Conservation (phyloP, 2,329 filamentous ascomycete genomes). For the Diplodia mutila region DNA sequence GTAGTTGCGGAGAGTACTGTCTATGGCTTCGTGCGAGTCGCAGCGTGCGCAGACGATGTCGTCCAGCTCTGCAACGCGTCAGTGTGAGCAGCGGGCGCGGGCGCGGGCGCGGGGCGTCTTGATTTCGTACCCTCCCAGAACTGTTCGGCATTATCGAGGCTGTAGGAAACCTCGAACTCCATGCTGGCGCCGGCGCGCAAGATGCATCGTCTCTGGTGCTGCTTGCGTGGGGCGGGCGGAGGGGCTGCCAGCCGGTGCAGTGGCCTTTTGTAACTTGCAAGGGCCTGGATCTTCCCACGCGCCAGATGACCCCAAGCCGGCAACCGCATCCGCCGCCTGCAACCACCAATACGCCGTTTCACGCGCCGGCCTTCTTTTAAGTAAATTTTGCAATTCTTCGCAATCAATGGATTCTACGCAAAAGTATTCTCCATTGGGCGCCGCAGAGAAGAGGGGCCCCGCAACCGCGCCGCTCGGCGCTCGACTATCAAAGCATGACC, state of each 20-base stretch:
- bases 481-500: constrained; percentile 18
- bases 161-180: constrained; percentile 70
- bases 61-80: constrained; percentile 61
- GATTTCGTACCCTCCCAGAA: constrained; percentile 79
- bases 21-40: constrained; percentile 69
- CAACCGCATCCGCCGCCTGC: constrained; percentile 11
- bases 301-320: constrained; percentile 15
- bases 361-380: not conserved
- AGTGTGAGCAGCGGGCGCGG: not conserved
- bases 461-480: not conserved
- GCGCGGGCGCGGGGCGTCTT: constrained; percentile 9
- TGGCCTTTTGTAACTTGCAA: constrained; percentile 21
- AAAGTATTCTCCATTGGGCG: not conserved
- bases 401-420: not conserved
- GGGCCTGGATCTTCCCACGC: constrained; percentile 18
- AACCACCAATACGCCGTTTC: not conserved
- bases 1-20: constrained; percentile 84
- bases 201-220: constrained; percentile 36
- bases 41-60: constrained; percentile 64
- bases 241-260: constrained; percentile 16
- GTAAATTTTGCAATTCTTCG: not conserved
- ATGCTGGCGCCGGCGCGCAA: constrained; percentile 51
- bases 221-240: constrained; percentile 23
- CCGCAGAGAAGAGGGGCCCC: not conserved
- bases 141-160: constrained; percentile 77